Percentiles rank a stretch among this genome's conserved stretches.
Conservation (phyloP, 2,329 filamentous ascomycete genomes). For the Torrubiella hemipterigena region DNA sequence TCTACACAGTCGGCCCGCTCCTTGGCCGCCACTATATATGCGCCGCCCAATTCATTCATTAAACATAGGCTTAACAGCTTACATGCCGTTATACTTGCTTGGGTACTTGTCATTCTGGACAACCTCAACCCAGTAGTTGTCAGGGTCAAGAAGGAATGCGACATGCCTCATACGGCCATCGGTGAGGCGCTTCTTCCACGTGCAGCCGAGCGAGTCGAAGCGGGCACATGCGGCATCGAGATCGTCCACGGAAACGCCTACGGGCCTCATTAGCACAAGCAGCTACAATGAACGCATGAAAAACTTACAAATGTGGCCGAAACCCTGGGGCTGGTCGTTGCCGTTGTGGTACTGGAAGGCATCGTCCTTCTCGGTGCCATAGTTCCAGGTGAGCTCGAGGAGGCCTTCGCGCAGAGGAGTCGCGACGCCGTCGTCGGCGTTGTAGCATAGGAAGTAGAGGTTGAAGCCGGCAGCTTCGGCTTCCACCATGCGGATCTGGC, state of each 20-base stretch:
- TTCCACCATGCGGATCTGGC: slow-evolving; percentile 61
- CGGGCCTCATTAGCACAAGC: not conserved
- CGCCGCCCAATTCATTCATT: no score
- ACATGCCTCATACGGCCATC: slow-evolving; percentile 91
- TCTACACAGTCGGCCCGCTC: no score
- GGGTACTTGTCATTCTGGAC: slow-evolving; percentile 66
- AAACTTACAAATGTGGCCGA: slow-evolving; percentile 75
- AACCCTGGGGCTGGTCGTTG: slow-evolving; percentile 83
- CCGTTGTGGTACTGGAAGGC: slow-evolving; percentile 84
- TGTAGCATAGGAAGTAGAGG: slow-evolving; percentile 85
- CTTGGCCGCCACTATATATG: no score
- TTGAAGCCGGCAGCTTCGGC: slow-evolving; percentile 65
- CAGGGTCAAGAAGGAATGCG: slow-evolving; percentile 81
- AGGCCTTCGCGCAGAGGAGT: slow-evolving; percentile 61
- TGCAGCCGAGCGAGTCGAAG: slow-evolving; percentile 70
- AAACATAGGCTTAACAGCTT: no score
- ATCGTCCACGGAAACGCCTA: slow-evolving; percentile 75
- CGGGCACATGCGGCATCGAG: slow-evolving; percentile 77
- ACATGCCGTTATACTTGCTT: slow-evolving; percentile 39
- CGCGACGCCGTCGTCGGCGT: slow-evolving; percentile 46
- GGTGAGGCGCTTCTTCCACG: slow-evolving; percentile 91
- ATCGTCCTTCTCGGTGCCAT: slow-evolving; percentile 74
- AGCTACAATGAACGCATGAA: not conserved
- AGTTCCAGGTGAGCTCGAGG: slow-evolving; percentile 80
- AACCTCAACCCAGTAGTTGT: slow-evolving; percentile 72